A percentile compares a stretch with the other conserved stretches of the same genome.
Evolutionary conservation across 305 asterid genomes (phyloP).

Genomic region (Petunia hybrid): DNA sequence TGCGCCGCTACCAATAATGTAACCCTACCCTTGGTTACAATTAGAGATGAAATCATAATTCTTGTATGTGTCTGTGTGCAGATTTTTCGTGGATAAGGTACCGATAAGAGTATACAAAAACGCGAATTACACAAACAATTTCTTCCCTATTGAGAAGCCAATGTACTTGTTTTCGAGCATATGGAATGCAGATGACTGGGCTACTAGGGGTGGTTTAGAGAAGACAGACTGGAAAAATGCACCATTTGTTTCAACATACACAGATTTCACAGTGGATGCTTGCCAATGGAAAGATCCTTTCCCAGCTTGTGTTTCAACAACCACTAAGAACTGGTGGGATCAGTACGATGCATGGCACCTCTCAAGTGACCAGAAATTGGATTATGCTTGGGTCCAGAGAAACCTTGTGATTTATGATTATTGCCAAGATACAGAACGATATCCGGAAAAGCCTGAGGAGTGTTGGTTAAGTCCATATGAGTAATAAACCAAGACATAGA

Average conservation of each 20-base stretch:
- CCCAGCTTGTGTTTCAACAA: slow-evolving; percentile 84
- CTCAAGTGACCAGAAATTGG: slow-evolving; percentile 62
- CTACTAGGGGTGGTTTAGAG: slow-evolving; percentile 89
- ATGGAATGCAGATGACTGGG: slow-evolving; percentile 99
- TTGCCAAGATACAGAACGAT: slow-evolving; percentile 71
- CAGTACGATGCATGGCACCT: slow-evolving; percentile 84
- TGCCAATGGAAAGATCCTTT: slow-evolving; percentile 90
- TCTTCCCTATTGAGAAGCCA: slow-evolving; percentile 84
- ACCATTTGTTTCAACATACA: slow-evolving; percentile 94
- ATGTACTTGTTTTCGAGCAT: slow-evolving; percentile 93
- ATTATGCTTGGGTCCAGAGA: slow-evolving; percentile 84
- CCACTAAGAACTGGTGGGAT: slow-evolving; percentile 90
- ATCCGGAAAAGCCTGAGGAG: slow-evolving; percentile 68
- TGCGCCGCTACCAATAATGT: background rate
- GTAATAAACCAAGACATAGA: slow-evolving; percentile 21
- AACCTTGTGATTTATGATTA: slow-evolving; percentile 90
- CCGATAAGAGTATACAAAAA: slow-evolving; percentile 84
- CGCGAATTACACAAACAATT: slow-evolving; percentile 78
- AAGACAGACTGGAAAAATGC: slow-evolving; percentile 88
- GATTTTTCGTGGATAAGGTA: slow-evolving; percentile 75
- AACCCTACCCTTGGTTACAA: background rate
- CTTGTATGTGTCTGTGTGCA: slow-evolving; percentile 28
- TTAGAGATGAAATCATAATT: background rate
- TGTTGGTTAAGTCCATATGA: slow-evolving; percentile 77
- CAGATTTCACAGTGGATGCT: slow-evolving; percentile 70